phyloP scores from a whole-genome alignment of 139 green algal genomes.

The Coelastrella sp. region DNA sequence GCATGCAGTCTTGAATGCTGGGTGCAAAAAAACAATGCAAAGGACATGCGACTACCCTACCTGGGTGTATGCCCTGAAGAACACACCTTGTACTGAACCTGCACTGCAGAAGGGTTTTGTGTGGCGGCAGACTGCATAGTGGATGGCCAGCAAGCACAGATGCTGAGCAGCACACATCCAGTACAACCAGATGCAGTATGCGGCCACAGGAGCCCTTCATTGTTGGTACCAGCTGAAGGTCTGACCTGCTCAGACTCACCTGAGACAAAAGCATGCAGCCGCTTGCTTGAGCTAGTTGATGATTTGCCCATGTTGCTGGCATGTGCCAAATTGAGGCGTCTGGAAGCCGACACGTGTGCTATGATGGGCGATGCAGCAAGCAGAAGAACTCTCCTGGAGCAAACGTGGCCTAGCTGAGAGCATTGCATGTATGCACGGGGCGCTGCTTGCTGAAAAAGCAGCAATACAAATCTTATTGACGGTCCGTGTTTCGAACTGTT shows the following conservation, averaged over 20 bases:
- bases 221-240: no score
- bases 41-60: background rate
- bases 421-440: background rate
- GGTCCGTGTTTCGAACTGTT: no score
- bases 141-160: no score
- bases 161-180: no score
- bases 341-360: background rate
- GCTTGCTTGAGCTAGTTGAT: constrained; percentile 8
- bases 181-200: no score
- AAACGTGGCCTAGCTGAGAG: background rate
- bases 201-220: no score
- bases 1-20: background rate
- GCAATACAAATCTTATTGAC: no score
- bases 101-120: background rate
- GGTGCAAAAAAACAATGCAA: background rate
- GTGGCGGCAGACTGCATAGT: no score
- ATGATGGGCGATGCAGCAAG: background rate
- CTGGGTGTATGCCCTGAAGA: constrained; percentile 41
- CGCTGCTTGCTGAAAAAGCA: background rate
- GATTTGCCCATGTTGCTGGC: constrained; percentile 17
- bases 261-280: constrained; percentile 30
- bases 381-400: background rate
- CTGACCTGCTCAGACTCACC: background rate
- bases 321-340: background rate
- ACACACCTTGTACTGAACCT: constrained; percentile 35